Conservation (phyloP, 345 rosid species). For the Aquilaria sinensis region DNA sequence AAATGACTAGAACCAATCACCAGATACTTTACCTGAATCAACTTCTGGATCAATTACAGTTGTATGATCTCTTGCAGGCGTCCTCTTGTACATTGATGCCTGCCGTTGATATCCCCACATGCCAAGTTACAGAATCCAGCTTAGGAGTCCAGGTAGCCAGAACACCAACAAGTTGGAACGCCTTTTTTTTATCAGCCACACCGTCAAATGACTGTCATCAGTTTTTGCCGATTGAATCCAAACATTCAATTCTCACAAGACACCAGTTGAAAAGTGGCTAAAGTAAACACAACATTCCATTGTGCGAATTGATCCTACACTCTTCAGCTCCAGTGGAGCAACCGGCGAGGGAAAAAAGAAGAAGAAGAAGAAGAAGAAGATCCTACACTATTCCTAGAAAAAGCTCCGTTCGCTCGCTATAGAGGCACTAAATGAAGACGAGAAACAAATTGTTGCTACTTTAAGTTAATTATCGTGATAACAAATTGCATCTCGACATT, state of each 20-base stretch:
- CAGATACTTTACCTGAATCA: constrained; percentile 39
- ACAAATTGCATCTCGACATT: too few species aligned
- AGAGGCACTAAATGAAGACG: too few species aligned
- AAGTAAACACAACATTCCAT: not conserved
- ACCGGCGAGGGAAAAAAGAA: too few species aligned
- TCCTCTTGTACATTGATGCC: constrained; percentile 60
- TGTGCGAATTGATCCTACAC: not conserved
- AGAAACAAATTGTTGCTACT: too few species aligned
- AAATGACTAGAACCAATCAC: constrained; percentile 1
- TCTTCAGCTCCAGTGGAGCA: too few species aligned
- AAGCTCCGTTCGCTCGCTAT: too few species aligned
- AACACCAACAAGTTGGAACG: too few species aligned
- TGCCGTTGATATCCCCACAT: constrained; percentile 64
- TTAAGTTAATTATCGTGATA: too few species aligned
- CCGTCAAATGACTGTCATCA: not conserved
- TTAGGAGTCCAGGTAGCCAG: constrained; percentile 13
- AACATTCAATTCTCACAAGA: not conserved
- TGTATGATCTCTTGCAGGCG: constrained; percentile 54
- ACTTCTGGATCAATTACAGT: constrained; percentile 49
- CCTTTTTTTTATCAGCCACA: not conserved
- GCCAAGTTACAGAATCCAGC: constrained; percentile 21
- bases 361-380: not conserved
- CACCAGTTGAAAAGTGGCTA: not conserved
- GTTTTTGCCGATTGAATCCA: not conserved
- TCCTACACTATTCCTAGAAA: not conserved